Base-by-base conservation (phyloP, 306 rosid species). In the Gastrolobium bilobum region DNA sequence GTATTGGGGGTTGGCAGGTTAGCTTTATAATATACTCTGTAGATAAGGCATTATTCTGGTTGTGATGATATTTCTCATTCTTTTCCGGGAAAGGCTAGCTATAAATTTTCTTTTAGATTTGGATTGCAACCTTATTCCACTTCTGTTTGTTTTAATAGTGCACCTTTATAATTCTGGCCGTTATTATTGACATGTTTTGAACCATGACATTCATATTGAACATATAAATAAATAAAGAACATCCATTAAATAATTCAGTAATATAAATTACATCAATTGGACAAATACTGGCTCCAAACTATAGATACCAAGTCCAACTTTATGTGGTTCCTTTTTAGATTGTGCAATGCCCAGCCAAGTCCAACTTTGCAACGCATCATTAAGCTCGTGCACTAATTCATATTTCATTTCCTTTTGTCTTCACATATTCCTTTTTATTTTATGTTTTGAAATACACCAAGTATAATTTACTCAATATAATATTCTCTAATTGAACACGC, bases 41-140 rank as follows among this genome's bases (percentile, higher is more conserved):
- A 75, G 84, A 83, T 86, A 79, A 58, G 80, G 87, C 81, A 29
- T 64, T 86, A 82, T 73, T 76, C 13, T 52, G 59, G 48, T 60
- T 73, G 34, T 68, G 48, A 46, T 80, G 31, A 75, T 79, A 66
- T 42, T 72, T 76, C 56, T 69, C 53, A 63, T 82, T 82, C 51
- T 74, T 56, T 74, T 26, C 50, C 4, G 0, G 7, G 8, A 75
- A 63, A 69, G 66, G 72, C 0, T 37, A 61, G 31, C 30, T 71
- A 2, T 8, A 8, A 14, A 42, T 37, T 78, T 74, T 9, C 82
- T 46, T 78, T 54, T 74, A 13, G 71, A 31, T 68, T 59, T 85
- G 88, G 73, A 77, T 65, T 65, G 52, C 34, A 40, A 63, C 68
- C 71, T 43, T 68, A 50, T 26, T 54, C 74, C 57, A 77, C 38